A percentile compares a stretch with the other conserved stretches of the same genome.
These are phyloP conservation scores for Phenoliferia sp. DNA, from an alignment of 1,284 basidiomycete species.

Conservation along the genomic window DNA sequence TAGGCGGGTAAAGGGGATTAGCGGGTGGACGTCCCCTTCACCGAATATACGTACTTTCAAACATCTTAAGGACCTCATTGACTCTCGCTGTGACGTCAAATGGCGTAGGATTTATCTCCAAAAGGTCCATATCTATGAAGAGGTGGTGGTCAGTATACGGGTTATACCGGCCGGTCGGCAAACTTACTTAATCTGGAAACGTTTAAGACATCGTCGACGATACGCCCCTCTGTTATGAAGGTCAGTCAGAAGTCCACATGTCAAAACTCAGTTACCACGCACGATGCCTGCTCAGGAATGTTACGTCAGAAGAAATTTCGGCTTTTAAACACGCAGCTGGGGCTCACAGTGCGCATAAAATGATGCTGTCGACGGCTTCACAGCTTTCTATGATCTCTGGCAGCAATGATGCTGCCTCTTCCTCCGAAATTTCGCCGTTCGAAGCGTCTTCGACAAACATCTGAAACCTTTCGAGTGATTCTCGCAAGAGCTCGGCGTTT, in stretches of 20 bases:
- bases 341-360: slow-evolving; percentile 10
- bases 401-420: neutral
- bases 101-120: neutral
- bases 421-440: neutral
- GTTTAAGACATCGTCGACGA: slow-evolving; percentile 13
- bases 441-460: neutral
- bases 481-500: neutral
- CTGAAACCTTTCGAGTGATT: slow-evolving; percentile 3
- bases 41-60: neutral
- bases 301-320: too few species aligned
- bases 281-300: too few species aligned
- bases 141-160: neutral
- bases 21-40: neutral
- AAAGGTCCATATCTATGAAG: neutral
- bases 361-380: slow-evolving; percentile 12
- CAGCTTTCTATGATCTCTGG: slow-evolving; percentile 6
- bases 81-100: slow-evolving; percentile 4
- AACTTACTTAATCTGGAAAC: slow-evolving; percentile 3
- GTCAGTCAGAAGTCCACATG: too few species aligned
- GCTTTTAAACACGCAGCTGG: too few species aligned
- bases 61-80: slow-evolving; percentile 9
- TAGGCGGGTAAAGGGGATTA: neutral
- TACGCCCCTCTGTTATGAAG: slow-evolving; percentile 7
- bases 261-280: too few species aligned
- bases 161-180: neutral